A percentile compares a stretch with the other conserved stretches of the same genome.
These are phyloP conservation scores for Hysterangium stoloniferum DNA, from an alignment of 768 basidiomycete species.

Conservation along the genomic window DNA sequence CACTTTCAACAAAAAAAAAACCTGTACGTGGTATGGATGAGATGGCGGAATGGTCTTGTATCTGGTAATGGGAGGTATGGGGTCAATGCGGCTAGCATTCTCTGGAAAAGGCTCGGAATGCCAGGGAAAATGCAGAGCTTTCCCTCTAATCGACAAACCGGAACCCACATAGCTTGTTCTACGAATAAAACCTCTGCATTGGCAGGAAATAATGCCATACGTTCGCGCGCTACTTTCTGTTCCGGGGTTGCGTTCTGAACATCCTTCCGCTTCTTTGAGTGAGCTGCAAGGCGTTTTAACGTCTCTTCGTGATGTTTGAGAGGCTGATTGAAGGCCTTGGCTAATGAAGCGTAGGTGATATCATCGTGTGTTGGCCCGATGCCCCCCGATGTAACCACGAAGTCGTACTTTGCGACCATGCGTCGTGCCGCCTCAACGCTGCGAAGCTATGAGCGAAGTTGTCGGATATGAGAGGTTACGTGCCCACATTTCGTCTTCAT, in stretches of 20 bases:
- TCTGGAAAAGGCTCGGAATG: slow-evolving; percentile 77
- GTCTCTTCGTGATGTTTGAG: slow-evolving; percentile 76
- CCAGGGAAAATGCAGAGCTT: slow-evolving; percentile 92
- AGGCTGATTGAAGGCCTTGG: slow-evolving; percentile 68
- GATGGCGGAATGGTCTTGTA: slow-evolving; percentile 69
- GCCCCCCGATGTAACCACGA: slow-evolving; percentile 86
- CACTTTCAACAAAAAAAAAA: not conserved
- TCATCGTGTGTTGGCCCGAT: slow-evolving; percentile 91
- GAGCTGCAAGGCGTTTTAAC: slow-evolving; percentile 58
- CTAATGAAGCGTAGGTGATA: slow-evolving; percentile 85
- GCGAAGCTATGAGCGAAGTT: slow-evolving; percentile 8
- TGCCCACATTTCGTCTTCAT: slow-evolving; percentile 80
- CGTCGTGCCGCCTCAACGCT: slow-evolving; percentile 81
- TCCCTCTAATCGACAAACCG: slow-evolving; percentile 76
- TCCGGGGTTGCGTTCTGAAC: slow-evolving; percentile 58
- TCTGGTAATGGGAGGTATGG: slow-evolving; percentile 64
- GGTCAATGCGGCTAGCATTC: slow-evolving; percentile 66
- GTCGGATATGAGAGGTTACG: not conserved
- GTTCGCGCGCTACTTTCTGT: slow-evolving; percentile 64
- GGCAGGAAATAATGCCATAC: slow-evolving; percentile 89
- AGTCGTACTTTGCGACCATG: slow-evolving; percentile 76
- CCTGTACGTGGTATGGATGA: slow-evolving; percentile 74
- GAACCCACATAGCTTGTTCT: slow-evolving; percentile 79
- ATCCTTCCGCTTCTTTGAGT: slow-evolving; percentile 49
- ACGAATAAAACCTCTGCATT: slow-evolving; percentile 75